These are phyloP conservation scores for Phascolomyces articulosus DNA, from an alignment of 371 early-diverging fungal genomes.

Conservation along the genomic window DNA sequence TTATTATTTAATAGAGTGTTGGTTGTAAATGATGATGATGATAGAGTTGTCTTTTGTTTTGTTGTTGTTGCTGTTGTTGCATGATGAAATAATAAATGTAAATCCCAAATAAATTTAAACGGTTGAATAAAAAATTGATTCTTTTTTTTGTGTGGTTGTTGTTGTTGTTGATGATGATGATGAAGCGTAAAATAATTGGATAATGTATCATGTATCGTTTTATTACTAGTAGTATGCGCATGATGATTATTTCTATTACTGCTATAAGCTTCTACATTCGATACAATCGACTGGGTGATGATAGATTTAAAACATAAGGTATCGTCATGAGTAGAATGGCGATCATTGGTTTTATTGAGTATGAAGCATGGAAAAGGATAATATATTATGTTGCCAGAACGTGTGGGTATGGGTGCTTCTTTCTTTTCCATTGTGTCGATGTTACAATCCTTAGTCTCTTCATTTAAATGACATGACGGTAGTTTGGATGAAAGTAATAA, in stretches of 20 bases:
- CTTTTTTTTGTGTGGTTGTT: not conserved
- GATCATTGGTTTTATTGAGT: no score
- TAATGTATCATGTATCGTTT: no score
- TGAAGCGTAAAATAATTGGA: no score
- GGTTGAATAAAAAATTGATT: not conserved
- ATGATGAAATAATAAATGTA: not conserved
- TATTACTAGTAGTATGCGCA: no score
- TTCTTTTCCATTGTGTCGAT: no score
- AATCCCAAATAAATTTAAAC: not conserved
- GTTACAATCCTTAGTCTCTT: no score
- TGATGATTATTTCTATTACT: not conserved
- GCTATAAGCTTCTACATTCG: not conserved
- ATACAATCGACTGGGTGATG: not conserved
- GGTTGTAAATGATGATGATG: not conserved
- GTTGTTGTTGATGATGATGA: not conserved
- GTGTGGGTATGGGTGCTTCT: no score
- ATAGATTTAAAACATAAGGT: not conserved
- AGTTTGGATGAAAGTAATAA: no score
- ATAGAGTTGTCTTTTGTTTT: not conserved
- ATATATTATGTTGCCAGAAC: no score
- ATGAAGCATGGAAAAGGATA: no score
- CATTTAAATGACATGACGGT: no score
- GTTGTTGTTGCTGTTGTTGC: not conserved
- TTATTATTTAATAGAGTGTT: not conserved
- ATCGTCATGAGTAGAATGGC: no score